Base-by-base conservation (phyloP, 177 flowering plant genomes). In the Vitis hybrid region DNA sequence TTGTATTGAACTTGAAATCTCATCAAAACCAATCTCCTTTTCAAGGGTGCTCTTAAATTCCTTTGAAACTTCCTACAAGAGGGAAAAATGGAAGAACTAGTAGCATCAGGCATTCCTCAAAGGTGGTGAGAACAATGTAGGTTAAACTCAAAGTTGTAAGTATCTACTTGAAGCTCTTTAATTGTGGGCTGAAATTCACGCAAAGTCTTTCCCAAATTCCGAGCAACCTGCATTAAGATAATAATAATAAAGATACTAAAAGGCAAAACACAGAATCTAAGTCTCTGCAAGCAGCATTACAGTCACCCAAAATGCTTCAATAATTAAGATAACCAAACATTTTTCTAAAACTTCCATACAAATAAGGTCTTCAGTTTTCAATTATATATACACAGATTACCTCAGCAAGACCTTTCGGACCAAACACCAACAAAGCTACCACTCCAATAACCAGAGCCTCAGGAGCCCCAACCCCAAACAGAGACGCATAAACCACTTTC, bases 401-500 rank as follows among this genome's bases (percentile, higher is more conserved):
- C 97, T 95, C 99, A 71, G 99, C 99, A 73, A 95, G 97, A 62
- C 99, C 99, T 82, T 93, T 95, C 69, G 99, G 99, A 67, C 99
- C 99, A 84, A 95, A 95, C 39, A 95, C 98, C 79, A 95, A 75
- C 85, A 95, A 84, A 83, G 98, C 99, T 67, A 95, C 99, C 16
- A 93, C 99, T 19, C 99, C 99, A 81, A 95, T 93, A 26, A 95
- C 99, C 82, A 93, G 74, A 75, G 90, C 99, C 79, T 95, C 99
- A 64, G 99, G 99, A 75, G 99, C 99, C 75, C 99, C 99, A 82
- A 95, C 98, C 33, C 99, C 99, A 83, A 95, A 95, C 57, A 95
- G 68, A 76, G 99, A 95, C 60, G 99, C 98, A 80, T 77, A 84
- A 71, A 88, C 83, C 69, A 74, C 84, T 78, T 64, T 83, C 15